These are phyloP conservation scores for Zangia roseola DNA, from an alignment of 768 basidiomycete species.

Conservation along the genomic window DNA sequence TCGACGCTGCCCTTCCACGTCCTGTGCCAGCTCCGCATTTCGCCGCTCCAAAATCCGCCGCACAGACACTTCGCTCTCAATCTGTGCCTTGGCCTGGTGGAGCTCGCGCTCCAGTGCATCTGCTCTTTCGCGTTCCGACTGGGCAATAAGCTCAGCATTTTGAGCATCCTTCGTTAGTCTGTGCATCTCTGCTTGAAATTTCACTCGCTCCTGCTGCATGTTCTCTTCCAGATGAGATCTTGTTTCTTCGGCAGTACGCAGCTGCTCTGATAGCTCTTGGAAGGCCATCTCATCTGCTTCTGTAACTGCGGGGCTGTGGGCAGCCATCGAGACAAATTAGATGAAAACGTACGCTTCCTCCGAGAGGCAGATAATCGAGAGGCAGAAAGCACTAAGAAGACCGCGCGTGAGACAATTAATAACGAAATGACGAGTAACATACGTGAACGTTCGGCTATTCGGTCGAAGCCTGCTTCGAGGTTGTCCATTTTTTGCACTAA, in stretches of 20 bases:
- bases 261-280: slow-evolving; percentile 67
- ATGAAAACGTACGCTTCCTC: slow-evolving; percentile 59
- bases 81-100: slow-evolving; percentile 56
- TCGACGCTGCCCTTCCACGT: slow-evolving; percentile 54
- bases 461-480: slow-evolving; percentile 78
- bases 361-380: slow-evolving; percentile 69
- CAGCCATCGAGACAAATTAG: background rate
- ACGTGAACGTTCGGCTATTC: slow-evolving; percentile 84
- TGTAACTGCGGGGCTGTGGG: slow-evolving; percentile 44
- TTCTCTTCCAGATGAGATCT: slow-evolving; percentile 54
- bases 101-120: slow-evolving; percentile 65
- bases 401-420: background rate
- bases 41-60: slow-evolving; percentile 65
- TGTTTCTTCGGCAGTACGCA: slow-evolving; percentile 57
- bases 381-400: slow-evolving; percentile 63
- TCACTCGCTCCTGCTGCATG: slow-evolving; percentile 57
- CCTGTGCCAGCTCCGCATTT: slow-evolving; percentile 52
- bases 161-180: slow-evolving; percentile 48
- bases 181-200: slow-evolving; percentile 55
- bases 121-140: slow-evolving; percentile 50
- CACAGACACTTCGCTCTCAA: slow-evolving; percentile 61
- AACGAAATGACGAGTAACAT: slow-evolving; percentile 24
- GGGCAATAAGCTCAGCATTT: slow-evolving; percentile 36
- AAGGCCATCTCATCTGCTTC: slow-evolving; percentile 77
- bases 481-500: slow-evolving; percentile 76